Evolutionary conservation across 495 filamentous ascomycete species (phyloP).

Genomic region (Pseudevernia furfuracea): DNA sequence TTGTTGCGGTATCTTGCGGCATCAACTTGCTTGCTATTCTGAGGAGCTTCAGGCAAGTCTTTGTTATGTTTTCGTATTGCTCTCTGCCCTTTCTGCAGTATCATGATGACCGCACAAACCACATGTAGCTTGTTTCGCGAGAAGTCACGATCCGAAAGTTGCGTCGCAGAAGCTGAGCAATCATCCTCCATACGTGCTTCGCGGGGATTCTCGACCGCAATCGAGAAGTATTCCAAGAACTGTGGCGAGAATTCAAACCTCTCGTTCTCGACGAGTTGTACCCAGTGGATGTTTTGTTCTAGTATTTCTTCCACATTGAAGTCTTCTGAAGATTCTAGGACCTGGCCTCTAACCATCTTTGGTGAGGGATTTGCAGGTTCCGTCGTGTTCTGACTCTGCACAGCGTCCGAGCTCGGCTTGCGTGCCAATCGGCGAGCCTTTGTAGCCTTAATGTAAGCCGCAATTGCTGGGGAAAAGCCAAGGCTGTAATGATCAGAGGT

Average conservation of each 20-base stretch:
- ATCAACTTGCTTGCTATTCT: slow-evolving; percentile 21
- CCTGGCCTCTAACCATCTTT: background rate
- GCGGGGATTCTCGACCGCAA: slow-evolving; percentile 23
- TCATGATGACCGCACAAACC: slow-evolving; percentile 23
- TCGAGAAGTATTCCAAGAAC: slow-evolving; percentile 24
- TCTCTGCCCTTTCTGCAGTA: slow-evolving; percentile 23
- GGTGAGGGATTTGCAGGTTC: background rate
- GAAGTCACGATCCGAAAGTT: background rate
- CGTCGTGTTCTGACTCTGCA: background rate
- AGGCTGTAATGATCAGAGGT: slow-evolving; percentile 47
- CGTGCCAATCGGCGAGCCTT: slow-evolving; percentile 5
- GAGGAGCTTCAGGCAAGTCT: slow-evolving; percentile 14
- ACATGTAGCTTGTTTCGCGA: slow-evolving; percentile 26
- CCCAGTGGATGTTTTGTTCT: slow-evolving; percentile 25
- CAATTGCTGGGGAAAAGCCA: slow-evolving; percentile 27
- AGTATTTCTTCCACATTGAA: slow-evolving; percentile 5
- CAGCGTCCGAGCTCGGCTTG: background rate
- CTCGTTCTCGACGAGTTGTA: slow-evolving; percentile 14
- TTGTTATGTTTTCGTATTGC: slow-evolving; percentile 12
- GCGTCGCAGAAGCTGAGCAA: slow-evolving; percentile 1
- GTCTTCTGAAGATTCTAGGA: slow-evolving; percentile 3
- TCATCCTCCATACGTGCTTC: slow-evolving; percentile 12
- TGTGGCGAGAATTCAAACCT: slow-evolving; percentile 18
- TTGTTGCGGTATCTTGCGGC: slow-evolving; percentile 25
- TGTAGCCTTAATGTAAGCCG: slow-evolving; percentile 10